phyloP scores from a whole-genome alignment of 768 basidiomycete genomes.

The Phallus indusiatus region DNA sequence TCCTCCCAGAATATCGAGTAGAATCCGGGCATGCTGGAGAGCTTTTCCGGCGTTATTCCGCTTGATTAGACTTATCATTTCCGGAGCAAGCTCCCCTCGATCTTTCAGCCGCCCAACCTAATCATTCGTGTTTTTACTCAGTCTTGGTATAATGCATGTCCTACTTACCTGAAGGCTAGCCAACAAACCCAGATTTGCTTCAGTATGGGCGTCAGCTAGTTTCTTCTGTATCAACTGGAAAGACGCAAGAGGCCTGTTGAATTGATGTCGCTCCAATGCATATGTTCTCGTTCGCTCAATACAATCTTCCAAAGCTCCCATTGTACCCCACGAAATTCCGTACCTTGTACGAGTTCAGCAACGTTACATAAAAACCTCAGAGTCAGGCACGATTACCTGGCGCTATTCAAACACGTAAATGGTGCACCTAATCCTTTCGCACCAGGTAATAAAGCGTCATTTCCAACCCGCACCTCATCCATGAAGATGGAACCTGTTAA shows the following conservation, averaged over 20 bases:
- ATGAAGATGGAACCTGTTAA: slow-evolving; percentile 84
- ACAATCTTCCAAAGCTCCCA: slow-evolving; percentile 94
- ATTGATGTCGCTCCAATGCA: slow-evolving; percentile 85
- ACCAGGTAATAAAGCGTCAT: slow-evolving; percentile 68
- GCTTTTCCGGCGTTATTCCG: slow-evolving; percentile 95
- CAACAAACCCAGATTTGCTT: slow-evolving; percentile 67
- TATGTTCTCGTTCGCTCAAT: slow-evolving; percentile 68
- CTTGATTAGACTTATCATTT: slow-evolving; percentile 94
- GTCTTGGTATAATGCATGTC: slow-evolving; percentile 10
- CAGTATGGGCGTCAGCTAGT: slow-evolving; percentile 86
- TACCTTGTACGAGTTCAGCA: slow-evolving; percentile 32
- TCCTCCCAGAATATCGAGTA: slow-evolving; percentile 89
- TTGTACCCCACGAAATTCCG: slow-evolving; percentile 92
- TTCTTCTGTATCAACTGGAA: slow-evolving; percentile 99
- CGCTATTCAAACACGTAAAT: slow-evolving; percentile 89
- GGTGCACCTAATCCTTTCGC: slow-evolving; percentile 72
- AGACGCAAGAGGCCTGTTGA: slow-evolving; percentile 78
- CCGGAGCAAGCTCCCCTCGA: slow-evolving; percentile 56
- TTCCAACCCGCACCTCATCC: slow-evolving; percentile 75
- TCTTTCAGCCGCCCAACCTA: slow-evolving; percentile 77
- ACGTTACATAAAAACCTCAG: neutral
- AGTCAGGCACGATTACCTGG: slow-evolving; percentile 35
- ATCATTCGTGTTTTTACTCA: neutral
- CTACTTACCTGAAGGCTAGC: slow-evolving; percentile 56
- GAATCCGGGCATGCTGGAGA: slow-evolving; percentile 64